Evolutionary conservation across 106 monocot species (phyloP), one percentile per base, ranked within the genome.

Genomic region (Platanthera guangdongensis): DNA sequence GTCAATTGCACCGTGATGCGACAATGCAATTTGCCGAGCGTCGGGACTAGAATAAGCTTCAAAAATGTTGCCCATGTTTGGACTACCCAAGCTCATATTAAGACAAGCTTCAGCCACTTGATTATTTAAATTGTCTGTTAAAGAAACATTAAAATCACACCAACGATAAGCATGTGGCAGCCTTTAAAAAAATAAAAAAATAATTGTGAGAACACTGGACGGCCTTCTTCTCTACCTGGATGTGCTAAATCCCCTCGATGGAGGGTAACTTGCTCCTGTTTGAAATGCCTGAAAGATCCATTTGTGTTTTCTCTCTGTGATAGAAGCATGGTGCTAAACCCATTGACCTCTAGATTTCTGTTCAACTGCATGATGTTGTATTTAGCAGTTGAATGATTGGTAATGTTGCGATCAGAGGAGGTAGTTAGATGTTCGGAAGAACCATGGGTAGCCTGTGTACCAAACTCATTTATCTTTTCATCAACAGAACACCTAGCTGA

Each of bases 41-140:
- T 83, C 85, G 45, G 51, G 21, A 74, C 39, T 77, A 48, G 79
- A 74, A 72, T 21, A 76, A 69, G 79, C 71, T 73, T 86, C 87
- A 21, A 79, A 50, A 48, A 76, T 81, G 52, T 64, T 85, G 22
- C 80, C 73, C 47, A 69, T 60, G 63, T 80, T 95, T 71, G 84
- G 50, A 74, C 80, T 85, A 25, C 93, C 84, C 70, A 86, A 83
- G 73, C 81, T 84, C 69, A 88, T 97, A 81, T 74, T 79, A 30
- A 91, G 81, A 73, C 81, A 77, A 50, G 83, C 78, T 30, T 88
- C 84, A 9, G 76, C 71, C 8, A 79, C 72, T 71, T 81, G 67
- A 55, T 83, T 80, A 55, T 65, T 77, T 45, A 46, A 51, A 67
- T 81, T 84, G 65, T 89, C 82, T 71, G 52, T 55, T 8, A 47